Percentiles rank a stretch among this genome's conserved stretches.
phyloP scores from a whole-genome alignment of 2,329 filamentous ascomycete species.

The Botrytis fragariae region DNA sequence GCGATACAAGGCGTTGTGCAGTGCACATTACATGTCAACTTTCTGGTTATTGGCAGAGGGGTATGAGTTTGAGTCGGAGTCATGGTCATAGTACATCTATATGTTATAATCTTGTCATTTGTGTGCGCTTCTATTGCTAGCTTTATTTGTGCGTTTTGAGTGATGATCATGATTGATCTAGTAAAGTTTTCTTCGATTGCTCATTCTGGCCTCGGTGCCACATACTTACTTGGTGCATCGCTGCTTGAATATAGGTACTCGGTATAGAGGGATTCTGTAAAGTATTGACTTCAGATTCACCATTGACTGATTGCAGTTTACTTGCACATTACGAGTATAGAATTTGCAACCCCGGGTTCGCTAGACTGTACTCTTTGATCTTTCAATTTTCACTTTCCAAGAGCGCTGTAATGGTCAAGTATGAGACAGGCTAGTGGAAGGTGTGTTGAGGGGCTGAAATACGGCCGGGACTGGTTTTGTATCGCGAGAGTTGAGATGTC shows the following conservation, averaged over 20 bases:
- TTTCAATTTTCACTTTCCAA: neutral
- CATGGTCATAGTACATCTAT: neutral
- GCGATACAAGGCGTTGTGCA: conserved; percentile 6
- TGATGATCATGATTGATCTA: neutral
- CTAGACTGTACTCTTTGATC: neutral
- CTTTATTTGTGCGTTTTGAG: neutral
- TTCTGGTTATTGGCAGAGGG: conserved; percentile 8
- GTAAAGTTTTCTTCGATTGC: neutral
- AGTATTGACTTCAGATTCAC: rapidly evolving
- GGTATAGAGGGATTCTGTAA: neutral
- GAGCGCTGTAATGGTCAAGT: neutral
- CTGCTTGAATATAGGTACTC: neutral
- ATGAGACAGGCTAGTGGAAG: neutral
- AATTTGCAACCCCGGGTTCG: neutral
- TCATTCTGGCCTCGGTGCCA: neutral
- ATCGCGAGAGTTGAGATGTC: too few species aligned
- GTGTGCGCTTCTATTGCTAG: neutral
- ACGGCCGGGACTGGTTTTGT: neutral
- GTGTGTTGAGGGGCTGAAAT: rapidly evolving
- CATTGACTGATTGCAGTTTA: too few species aligned
- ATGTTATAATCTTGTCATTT: conserved; percentile 4
- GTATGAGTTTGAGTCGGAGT: neutral
- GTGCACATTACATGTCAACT: neutral
- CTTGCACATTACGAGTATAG: neutral
- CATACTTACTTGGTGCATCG: too few species aligned